These are phyloP conservation scores for Entonaema liquescens DNA, from an alignment of 495 filamentous ascomycete genomes.

Conservation along the genomic window DNA sequence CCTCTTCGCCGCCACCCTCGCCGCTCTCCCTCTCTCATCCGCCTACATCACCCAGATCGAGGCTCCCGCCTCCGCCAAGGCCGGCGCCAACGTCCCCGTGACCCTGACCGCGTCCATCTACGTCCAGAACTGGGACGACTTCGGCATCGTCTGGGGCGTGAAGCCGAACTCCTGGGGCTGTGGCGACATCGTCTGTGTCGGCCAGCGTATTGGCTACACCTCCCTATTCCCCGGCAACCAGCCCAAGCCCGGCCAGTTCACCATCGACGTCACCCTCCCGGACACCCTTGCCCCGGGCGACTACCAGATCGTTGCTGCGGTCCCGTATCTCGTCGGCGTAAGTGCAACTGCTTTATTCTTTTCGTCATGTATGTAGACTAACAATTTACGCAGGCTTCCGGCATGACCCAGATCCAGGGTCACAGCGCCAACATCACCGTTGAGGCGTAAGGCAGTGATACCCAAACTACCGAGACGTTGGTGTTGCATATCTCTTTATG, in stretches of 20 bases:
- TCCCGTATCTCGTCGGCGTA: slow-evolving; percentile 46
- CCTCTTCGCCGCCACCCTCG: slow-evolving; percentile 28
- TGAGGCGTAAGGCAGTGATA: slow-evolving; percentile 7
- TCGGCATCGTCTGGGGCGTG: slow-evolving; percentile 44
- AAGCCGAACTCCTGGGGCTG: slow-evolving; percentile 10
- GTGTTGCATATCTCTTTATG: slow-evolving; percentile 4
- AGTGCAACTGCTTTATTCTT: slow-evolving; percentile 4
- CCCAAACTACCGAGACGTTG: neutral
- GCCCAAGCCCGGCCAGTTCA: slow-evolving; percentile 39
- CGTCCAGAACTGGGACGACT: slow-evolving; percentile 49
- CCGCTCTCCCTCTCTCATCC: slow-evolving; percentile 21
- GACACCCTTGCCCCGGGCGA: slow-evolving; percentile 53
- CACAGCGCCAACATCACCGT: slow-evolving; percentile 39
- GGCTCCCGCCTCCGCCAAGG: slow-evolving; percentile 12
- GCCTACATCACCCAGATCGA: slow-evolving; percentile 27
- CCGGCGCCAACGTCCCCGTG: slow-evolving; percentile 27
- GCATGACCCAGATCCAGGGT: slow-evolving; percentile 24
- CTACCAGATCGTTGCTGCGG: slow-evolving; percentile 59
- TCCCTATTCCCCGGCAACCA: slow-evolving; percentile 36
- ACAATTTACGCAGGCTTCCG: slow-evolving; percentile 35
- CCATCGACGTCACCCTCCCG: slow-evolving; percentile 56
- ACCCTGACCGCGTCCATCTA: slow-evolving; percentile 39
- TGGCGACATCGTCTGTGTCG: slow-evolving; percentile 35
- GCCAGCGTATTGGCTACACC: slow-evolving; percentile 41
- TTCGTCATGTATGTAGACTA: neutral